These are phyloP conservation scores for Aquilaria malaccensis DNA, from an alignment of 345 rosid species.

Conservation along the genomic window DNA sequence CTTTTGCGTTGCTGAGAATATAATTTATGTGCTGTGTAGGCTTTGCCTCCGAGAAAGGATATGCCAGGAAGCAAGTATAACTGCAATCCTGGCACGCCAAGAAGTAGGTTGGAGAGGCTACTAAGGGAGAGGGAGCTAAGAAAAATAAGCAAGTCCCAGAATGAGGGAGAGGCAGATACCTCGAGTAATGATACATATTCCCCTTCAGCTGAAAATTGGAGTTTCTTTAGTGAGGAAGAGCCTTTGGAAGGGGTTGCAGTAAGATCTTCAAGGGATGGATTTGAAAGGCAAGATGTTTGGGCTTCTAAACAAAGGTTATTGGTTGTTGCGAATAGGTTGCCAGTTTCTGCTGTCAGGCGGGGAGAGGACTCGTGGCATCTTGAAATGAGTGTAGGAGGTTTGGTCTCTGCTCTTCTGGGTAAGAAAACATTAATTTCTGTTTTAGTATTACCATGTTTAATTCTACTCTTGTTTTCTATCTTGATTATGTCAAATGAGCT, in stretches of 20 bases:
- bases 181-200: conserved; percentile 14
- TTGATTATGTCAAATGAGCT: background rate
- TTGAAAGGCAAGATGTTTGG: conserved; percentile 21
- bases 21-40: conserved; percentile 14
- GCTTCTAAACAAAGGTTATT: conserved; percentile 42
- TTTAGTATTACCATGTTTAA: conserved; percentile 1
- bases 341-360: conserved; percentile 44
- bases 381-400: conserved; percentile 48
- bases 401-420: conserved; percentile 57
- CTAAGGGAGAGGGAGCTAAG: conserved; percentile 44
- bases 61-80: conserved; percentile 37
- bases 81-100: conserved; percentile 31
- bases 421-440: conserved; percentile 6
- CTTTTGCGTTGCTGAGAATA: background rate
- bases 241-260: conserved; percentile 10
- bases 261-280: conserved; percentile 15
- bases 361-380: conserved; percentile 46
- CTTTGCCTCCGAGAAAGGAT: conserved; percentile 17
- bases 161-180: conserved; percentile 28
- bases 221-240: conserved; percentile 23
- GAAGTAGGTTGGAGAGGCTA: conserved; percentile 46
- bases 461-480: background rate
- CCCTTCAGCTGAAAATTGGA: conserved; percentile 19
- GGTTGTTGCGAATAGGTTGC: conserved; percentile 57
- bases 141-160: conserved; percentile 26